Percentiles rank a stretch among this genome's conserved stretches.
phyloP scores from a whole-genome alignment of 345 rosid species.

The Cardamine occulta region DNA sequence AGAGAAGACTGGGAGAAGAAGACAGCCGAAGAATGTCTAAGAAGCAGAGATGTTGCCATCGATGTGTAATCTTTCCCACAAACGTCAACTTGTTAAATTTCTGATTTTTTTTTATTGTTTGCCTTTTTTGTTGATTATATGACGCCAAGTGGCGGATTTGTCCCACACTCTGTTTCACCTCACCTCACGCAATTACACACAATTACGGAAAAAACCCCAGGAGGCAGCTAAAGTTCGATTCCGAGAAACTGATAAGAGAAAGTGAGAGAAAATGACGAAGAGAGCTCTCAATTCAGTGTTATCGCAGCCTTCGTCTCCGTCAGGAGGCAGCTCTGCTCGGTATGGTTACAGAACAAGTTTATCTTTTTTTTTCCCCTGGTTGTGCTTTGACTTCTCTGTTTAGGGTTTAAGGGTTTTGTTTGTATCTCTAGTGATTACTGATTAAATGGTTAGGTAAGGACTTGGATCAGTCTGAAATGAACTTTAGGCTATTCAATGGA shows the following conservation, averaged over 20 bases:
- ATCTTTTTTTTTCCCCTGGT: not conserved
- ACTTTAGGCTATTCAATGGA: constrained; percentile 3
- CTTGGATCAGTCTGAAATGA: not conserved
- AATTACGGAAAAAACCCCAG: constrained; percentile 23
- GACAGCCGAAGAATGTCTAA: constrained; percentile 41
- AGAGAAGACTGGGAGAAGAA: constrained; percentile 23
- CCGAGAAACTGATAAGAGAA: constrained; percentile 5
- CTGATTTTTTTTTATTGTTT: not conserved
- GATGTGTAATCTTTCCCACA: constrained; percentile 12
- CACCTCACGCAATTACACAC: not conserved
- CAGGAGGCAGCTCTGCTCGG: constrained; percentile 35
- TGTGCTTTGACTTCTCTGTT: constrained; percentile 21
- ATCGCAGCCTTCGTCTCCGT: constrained; percentile 30
- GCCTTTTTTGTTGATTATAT: constrained; percentile 18
- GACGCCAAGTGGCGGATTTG: constrained; percentile 26
- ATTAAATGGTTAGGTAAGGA: not conserved
- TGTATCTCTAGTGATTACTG: constrained; percentile 15
- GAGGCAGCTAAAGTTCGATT: constrained; percentile 2
- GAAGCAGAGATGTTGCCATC: constrained; percentile 56
- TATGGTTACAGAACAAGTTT: constrained; percentile 28
- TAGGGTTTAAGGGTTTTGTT: constrained; percentile 31
- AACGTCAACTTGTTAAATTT: not conserved
- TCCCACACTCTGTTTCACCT: not conserved
- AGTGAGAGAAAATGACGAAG: constrained; percentile 46
- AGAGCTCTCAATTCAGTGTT: constrained; percentile 41